Conservation (phyloP, 345 rosid genomes). For the Citrus maxima region DNA sequence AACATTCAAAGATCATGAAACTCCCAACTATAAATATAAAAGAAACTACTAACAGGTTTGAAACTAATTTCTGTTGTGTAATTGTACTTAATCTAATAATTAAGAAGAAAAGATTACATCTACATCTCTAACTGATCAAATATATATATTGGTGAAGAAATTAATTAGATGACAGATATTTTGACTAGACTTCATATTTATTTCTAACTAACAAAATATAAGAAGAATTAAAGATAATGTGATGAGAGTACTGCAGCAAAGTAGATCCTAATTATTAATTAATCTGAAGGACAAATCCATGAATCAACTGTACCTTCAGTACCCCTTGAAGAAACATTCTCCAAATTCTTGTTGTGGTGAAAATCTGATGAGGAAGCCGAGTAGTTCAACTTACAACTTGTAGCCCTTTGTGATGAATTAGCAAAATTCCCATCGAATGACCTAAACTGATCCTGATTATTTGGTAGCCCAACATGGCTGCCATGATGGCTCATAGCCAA, state of each 20-base stretch:
- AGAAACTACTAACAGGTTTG: not conserved
- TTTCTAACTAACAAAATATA: slow-evolving; percentile 4
- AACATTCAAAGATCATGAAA: not conserved
- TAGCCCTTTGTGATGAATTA: slow-evolving; percentile 21
- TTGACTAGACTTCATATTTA: slow-evolving; percentile 11
- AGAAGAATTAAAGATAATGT: not conserved
- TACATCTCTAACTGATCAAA: not conserved
- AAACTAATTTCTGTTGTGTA: not conserved
- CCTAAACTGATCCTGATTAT: slow-evolving; percentile 17
- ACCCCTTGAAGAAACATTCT: slow-evolving; percentile 39
- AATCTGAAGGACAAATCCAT: slow-evolving; percentile 72
- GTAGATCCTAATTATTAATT: not conserved
- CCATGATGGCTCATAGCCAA: slow-evolving; percentile 30
- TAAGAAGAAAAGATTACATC: slow-evolving; percentile 1
- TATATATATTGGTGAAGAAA: not conserved
- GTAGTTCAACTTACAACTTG: slow-evolving; percentile 40
- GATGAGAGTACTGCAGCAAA: not conserved
- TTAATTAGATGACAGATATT: not conserved
- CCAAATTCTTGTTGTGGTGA: slow-evolving; percentile 48
- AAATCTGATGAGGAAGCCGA: slow-evolving; percentile 48
- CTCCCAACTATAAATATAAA: not conserved
- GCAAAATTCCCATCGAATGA: slow-evolving; percentile 26
- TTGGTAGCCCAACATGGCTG: slow-evolving; percentile 17
- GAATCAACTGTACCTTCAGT: slow-evolving; percentile 55
- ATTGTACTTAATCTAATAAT: not conserved